Base-by-base conservation (phyloP, 306 rosid species). In the Lagenaria siceraria region DNA sequence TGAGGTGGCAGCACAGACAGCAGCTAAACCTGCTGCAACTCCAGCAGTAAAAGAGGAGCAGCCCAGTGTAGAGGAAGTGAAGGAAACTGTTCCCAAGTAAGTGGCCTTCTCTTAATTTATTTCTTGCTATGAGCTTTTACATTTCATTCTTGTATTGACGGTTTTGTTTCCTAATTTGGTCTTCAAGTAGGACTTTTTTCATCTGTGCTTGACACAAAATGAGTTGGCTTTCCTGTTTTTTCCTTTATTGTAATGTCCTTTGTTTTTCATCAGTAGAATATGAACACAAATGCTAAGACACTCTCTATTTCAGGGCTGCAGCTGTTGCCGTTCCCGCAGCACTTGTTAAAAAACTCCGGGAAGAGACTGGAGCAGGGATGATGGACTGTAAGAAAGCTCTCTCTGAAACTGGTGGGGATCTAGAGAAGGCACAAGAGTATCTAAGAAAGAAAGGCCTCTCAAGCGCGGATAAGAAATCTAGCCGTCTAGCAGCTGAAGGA, bases 331-430 rank as follows among this genome's bases (percentile, higher is more conserved):
- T 96, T 65, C 91, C 98, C 6, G 96, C 98, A 0, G 77, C 88
- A 63, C 84, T 96, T 88, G 99, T 90, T 75, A 96, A 96, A 81
- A 92, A 92, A 79, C 82, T 96, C 56, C 84, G 99, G 24, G 98
- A 92, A 73, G 99, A 96, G 87, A 90, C 98, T 5, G 99, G 97
- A 82, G 99, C 97, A 5, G 99, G 98, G 78, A 96, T 96, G 99
- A 96, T 96, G 98, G 98, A 96, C 81, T 96, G 99, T 80, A 96
- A 96, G 97, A 96, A 88, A 86, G 98, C 97, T 77, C 94, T 92
- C 60, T 83, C 99, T 35, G 99, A 90, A 88, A 87, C 94, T 13
- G 96, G 88, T 82, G 98, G 97, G n/a, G 98, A 92, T 79, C 88
- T 92, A 60, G 92, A 92, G 82, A 90, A 92, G 89, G 99, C 99